These are phyloP conservation scores for Aspergillus flavus DNA, from an alignment of 2,329 filamentous ascomycete species.

Conservation along the genomic window DNA sequence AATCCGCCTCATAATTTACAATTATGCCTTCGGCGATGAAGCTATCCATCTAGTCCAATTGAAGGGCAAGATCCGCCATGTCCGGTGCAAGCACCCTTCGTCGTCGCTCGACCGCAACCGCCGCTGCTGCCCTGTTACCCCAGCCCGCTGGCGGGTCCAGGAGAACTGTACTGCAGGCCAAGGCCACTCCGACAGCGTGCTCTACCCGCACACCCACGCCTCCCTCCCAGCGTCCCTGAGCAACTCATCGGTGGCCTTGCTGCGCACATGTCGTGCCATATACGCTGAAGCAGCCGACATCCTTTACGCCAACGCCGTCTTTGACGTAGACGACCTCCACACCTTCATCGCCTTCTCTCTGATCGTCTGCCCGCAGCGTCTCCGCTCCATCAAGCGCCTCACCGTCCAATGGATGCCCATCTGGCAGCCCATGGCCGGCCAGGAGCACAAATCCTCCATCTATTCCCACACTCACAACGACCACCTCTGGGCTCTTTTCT, in stretches of 20 bases:
- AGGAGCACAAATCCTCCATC: constrained; percentile 33
- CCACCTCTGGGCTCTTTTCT: constrained; percentile 35
- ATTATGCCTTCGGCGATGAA: constrained; percentile 37
- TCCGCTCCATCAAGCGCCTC: constrained; percentile 24
- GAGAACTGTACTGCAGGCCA: not conserved
- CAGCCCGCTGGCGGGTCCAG: constrained; percentile 33
- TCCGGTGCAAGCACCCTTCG: constrained; percentile 31
- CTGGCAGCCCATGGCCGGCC: constrained; percentile 37
- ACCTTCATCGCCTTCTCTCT: constrained; percentile 39
- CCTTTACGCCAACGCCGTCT: constrained; percentile 32
- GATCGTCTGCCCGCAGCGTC: constrained; percentile 23
- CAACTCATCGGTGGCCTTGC: constrained; percentile 27
- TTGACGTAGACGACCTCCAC: constrained; percentile 41
- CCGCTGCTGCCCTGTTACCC: constrained; percentile 36
- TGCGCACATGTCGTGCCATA: constrained; percentile 38
- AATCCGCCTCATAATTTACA: constrained; percentile 43
- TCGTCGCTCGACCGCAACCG: constrained; percentile 33
- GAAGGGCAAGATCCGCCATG: constrained; percentile 38
- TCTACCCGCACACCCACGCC: constrained; percentile 40
- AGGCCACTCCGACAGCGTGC: constrained; percentile 16
- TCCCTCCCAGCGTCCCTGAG: constrained; percentile 28
- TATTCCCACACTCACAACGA: constrained; percentile 43
- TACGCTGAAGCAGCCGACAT: constrained; percentile 36
- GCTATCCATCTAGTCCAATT: constrained; percentile 41
- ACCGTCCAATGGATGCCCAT: constrained; percentile 39